phyloP scores from a whole-genome alignment of 164 flowering plant species.

The Umbilicus rupestris region DNA sequence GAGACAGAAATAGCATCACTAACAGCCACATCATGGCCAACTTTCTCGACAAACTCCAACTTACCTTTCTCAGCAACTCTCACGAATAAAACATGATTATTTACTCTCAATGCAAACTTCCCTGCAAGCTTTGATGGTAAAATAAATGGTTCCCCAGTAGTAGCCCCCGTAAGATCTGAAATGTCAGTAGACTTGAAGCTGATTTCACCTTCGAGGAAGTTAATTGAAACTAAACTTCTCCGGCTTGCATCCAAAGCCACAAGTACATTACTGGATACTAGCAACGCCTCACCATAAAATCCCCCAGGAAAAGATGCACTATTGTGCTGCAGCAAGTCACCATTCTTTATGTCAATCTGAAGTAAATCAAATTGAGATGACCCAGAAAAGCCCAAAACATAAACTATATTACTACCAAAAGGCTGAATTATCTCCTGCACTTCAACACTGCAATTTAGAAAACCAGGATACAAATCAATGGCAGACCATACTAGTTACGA shows the following conservation, averaged over 20 bases:
- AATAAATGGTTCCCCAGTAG: constrained; percentile 41
- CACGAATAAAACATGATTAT: constrained; percentile 26
- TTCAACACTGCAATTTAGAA: constrained; percentile 46
- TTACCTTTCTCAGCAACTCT: constrained; percentile 35
- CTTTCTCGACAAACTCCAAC: constrained; percentile 53
- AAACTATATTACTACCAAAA: constrained; percentile 40
- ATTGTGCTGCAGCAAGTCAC: constrained; percentile 53
- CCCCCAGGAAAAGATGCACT: constrained; percentile 48
- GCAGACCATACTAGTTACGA: background rate
- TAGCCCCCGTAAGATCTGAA: constrained; percentile 44
- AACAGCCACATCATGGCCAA: constrained; percentile 32
- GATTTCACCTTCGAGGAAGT: constrained; percentile 39
- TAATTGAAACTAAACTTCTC: constrained; percentile 38
- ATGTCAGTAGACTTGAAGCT: constrained; percentile 37
- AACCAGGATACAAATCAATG: constrained; percentile 4
- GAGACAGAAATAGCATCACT: constrained; percentile 62
- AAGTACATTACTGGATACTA: constrained; percentile 43
- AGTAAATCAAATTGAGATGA: constrained; percentile 38
- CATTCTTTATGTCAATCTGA: constrained; percentile 52
- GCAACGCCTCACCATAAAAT: constrained; percentile 48
- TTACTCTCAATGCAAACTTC: constrained; percentile 40
- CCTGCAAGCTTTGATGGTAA: constrained; percentile 47
- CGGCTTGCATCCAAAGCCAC: constrained; percentile 57
- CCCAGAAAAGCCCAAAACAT: constrained; percentile 55
- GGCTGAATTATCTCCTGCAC: constrained; percentile 55